Conservation (phyloP, 108 stramenopile genomes). For the Conticribra guillardii region DNA sequence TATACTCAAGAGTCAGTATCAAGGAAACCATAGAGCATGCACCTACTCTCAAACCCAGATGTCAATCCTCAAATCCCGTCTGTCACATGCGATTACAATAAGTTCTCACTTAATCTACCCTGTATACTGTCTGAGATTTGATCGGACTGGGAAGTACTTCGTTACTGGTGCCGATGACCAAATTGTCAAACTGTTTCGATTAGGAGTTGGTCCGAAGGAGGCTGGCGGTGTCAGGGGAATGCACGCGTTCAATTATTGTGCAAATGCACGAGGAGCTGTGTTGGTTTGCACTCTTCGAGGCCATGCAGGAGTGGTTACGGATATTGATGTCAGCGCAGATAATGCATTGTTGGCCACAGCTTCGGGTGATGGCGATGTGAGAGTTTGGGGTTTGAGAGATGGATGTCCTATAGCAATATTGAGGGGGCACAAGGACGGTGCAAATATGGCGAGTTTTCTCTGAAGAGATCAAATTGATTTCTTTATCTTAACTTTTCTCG, state of each 20-base stretch:
- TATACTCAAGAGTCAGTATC: constrained; percentile 40
- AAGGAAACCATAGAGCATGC: constrained; percentile 6
- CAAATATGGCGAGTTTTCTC: constrained; percentile 75
- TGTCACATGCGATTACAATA: constrained; percentile 81
- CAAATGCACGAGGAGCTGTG: constrained; percentile 74
- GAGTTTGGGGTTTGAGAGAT: constrained; percentile 89
- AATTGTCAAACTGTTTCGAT: constrained; percentile 89
- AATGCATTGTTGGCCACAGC: constrained; percentile 92
- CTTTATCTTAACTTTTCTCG: too few relatives aligned
- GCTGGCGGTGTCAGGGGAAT: neutral
- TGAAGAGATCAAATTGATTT: too few relatives aligned
- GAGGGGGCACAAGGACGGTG: constrained; percentile 78
- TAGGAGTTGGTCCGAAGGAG: constrained; percentile 43
- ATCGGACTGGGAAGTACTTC: constrained; percentile 89
- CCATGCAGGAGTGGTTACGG: constrained; percentile 92
- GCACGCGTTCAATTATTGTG: constrained; percentile 51
- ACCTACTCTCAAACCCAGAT: constrained; percentile 29
- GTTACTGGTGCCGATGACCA: constrained; percentile 95
- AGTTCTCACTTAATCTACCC: constrained; percentile 86
- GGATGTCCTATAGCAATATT: constrained; percentile 87
- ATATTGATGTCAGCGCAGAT: constrained; percentile 90
- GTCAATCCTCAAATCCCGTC: constrained; percentile 53
- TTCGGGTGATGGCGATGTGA: constrained; percentile 81
- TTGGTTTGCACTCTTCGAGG: constrained; percentile 89
- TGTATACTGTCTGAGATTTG: constrained; percentile 90